Evolutionary conservation across 192 early-diverging fungal species (phyloP), one percentile per base, ranked within the genome.

Genomic region (Dissophora globulifera): DNA sequence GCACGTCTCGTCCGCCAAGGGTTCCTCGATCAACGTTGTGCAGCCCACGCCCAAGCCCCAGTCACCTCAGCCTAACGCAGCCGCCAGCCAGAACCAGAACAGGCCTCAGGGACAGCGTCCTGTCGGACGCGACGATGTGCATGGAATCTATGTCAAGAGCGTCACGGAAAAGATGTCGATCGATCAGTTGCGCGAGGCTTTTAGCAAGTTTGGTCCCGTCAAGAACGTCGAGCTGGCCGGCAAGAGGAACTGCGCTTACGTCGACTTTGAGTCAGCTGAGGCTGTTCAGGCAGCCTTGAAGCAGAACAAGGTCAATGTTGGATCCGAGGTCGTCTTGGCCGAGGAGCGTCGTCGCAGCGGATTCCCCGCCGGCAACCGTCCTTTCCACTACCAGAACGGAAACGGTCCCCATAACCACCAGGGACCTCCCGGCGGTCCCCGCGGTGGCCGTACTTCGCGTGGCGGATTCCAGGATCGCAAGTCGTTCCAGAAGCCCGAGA

Each of bases 251-350:
- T 79, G 67, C 31, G 90, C 87, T 2, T 89, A 92, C 70, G 87
- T 93, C 25, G 91, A 94, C 63, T 95, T 93, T 71, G 70, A 76
- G 31, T 80, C 84, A 13, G 78, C 72, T 26, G 90, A 85, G 20
- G 78, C 81, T 23, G 90, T 90, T 19, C 83, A 83, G 31, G 75
- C 78, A 4, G 88, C 91, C 15, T 87, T 95, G 53, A 85, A 84
- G 38, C 76, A 91, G 52, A 67, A 56, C 10, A 75, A 84, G 31
- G 72, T 67, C n/a, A 67, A 79, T 33, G 74, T 81, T 55, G 83
- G 82, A 12, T 62, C 60, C 10, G 67, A 66, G 48, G 71, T 22
- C 33, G 79, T 89, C 9, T 32, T 55, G 32, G 79, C 84, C 23
- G 86, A 89, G 55, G 85, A 82, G 61, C 83, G 87, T 42, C 42